Evolutionary conservation across 129 eudicot species (phyloP), one percentile per base, ranked within the genome.

Genomic region (Smallanthus sonchifolius): DNA sequence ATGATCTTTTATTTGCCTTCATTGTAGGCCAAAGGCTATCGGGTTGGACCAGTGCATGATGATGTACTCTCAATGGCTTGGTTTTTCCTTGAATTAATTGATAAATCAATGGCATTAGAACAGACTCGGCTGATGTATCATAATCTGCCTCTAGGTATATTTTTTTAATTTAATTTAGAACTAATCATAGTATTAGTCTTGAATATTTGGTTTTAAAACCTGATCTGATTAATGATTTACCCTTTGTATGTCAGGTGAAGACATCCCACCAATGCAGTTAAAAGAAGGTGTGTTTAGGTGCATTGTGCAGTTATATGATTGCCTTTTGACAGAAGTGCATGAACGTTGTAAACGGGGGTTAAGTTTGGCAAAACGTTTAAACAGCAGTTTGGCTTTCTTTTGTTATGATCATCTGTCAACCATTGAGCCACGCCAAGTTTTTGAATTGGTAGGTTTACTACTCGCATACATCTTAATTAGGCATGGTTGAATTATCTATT

Each of bases 11-110:
- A 61, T 38, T 15, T 70, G 66, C 45, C 49, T 30, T 30, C 39
- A 17, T 61, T 80, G 68, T 74, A 95, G 99, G 99, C 99, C 36
- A 95, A 95, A 88, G 99, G 99, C 61, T 95, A 95, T 71, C 88
- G 99, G 14, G 99, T 95, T 52, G 99, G 99, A 63, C 99, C 99
- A 11, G 99, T 95, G 70, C 88, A 95, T 55, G 99, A 95, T 84
- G 99, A 95, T 87, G 99, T 95, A 14, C 80, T 95, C 80, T 92
- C 99, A 69, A 95, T 95, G 99, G 96, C 97, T 59, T 95, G 99
- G 99, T 95, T 95, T 83, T 95, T 95, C 79, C 97, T 95, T 7
- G 99, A 95, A 83, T 83, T 95, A 40, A 91, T 95, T 80, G 97
- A 88, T 20, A 95, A 95, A 83, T 95, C 99, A 36, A 95, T 95